Base-by-base conservation (phyloP, 768 basidiomycete species). In the Suillus occidentalis region DNA sequence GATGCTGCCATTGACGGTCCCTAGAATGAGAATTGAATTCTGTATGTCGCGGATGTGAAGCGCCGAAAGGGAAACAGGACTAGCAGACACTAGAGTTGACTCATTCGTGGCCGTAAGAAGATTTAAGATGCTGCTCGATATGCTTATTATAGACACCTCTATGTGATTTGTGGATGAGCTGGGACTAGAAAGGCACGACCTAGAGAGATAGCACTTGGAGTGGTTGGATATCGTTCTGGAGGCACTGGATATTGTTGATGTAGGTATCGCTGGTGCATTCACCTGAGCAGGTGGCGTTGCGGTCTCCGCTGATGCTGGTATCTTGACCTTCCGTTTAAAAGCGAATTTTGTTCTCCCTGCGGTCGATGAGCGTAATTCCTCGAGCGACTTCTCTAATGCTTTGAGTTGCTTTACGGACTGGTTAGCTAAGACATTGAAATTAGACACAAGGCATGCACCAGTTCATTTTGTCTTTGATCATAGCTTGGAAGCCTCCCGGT, bases 71-170 rank as follows among this genome's bases (percentile, higher is more conserved):
- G 76, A 68, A 36, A 68, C 47, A 18, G 61, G 53, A 22, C 68
- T 65, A 22, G 68, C 66, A 2, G 67, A 69, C 42, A 36, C 34
- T 36, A 76, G 61, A 9, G 61, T 36, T 1, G 61, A 45, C 22
- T 55, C 59, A 47, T 64, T 64, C 18, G 62, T 42, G 39, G 63
- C 65, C 10, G 79, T 74, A 16, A 87, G 70, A 0, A 95, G 75
- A 75, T 96, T 87, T 63, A 95, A 85, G 45, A 95, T 80, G 71
- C 94, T 95, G 60, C 78, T 73, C 45, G 83, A 77, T 7, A 96
- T 81, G 71, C 90, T 80, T n/a, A 82, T 83, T 62, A 97, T 84
- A 9, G 87, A 84, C 42, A 94, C 74, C 63, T 88, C 86, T 20
- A 83, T 82, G 42, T 77, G 69, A 10, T 72, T 74, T 3, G 76